Evolutionary conservation across 2,329 filamentous ascomycete species (phyloP).

Genomic region (Colletotrichum euphorbiae): DNA sequence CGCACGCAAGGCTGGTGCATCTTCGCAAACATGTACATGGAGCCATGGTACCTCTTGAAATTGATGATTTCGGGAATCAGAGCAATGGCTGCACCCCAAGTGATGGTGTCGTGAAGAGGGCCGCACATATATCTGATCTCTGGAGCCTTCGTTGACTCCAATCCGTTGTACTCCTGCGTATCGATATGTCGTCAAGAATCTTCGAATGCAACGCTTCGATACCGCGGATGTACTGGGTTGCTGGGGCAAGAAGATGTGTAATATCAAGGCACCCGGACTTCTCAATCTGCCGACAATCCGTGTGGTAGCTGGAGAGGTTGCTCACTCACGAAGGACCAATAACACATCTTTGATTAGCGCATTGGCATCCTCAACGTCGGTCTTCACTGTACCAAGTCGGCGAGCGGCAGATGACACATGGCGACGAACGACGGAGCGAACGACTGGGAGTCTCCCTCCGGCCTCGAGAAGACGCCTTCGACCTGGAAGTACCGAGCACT

Average conservation of each 20-base stretch:
- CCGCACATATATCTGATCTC: conserved; percentile 60
- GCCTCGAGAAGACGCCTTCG: conserved; percentile 50
- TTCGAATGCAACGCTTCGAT: conserved; percentile 60
- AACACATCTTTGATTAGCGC: conserved; percentile 56
- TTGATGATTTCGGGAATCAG: conserved; percentile 52
- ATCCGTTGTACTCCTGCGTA: conserved; percentile 56
- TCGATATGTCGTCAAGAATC: conserved; percentile 59
- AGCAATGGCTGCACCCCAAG: conserved; percentile 55
- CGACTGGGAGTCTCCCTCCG: conserved; percentile 46
- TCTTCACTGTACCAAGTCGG: conserved; percentile 51
- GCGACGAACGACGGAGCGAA: conserved; percentile 50
- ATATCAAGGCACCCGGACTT: conserved; percentile 63
- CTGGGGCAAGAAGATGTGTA: conserved; percentile 56
- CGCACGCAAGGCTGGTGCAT: conserved; percentile 51
- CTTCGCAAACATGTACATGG: conserved; percentile 50
- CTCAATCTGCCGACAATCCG: conserved; percentile 59
- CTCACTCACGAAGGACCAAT: conserved; percentile 57
- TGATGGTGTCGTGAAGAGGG: conserved; percentile 59
- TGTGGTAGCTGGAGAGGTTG: conserved; percentile 60
- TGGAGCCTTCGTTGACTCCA: conserved; percentile 60
- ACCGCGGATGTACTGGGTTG: conserved; percentile 59
- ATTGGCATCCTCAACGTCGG: conserved; percentile 55
- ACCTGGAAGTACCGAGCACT: conserved; percentile 55
- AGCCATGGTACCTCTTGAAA: conserved; percentile 55
- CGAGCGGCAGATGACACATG: conserved; percentile 54